These are phyloP conservation scores for Colletotrichum sp. DNA, from an alignment of 2,329 filamentous ascomycete species.

Conservation along the genomic window DNA sequence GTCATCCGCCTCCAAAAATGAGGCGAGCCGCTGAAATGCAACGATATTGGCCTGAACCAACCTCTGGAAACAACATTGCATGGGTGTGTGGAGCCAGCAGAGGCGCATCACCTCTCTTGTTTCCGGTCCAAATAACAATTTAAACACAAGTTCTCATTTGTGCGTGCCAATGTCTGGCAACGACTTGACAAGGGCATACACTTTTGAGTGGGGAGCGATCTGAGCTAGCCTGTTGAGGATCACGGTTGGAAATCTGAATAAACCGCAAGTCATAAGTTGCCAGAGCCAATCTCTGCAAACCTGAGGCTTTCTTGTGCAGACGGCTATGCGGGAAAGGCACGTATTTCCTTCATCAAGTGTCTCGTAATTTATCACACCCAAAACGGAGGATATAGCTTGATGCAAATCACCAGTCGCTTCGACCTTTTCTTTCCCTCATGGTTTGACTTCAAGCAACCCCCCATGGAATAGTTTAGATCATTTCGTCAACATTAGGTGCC, in stretches of 20 bases:
- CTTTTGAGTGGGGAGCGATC: neutral
- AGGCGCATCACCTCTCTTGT: accelerated
- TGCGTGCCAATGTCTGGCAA: neutral
- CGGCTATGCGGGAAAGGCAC: neutral
- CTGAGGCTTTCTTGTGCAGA: neutral
- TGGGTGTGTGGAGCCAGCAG: neutral
- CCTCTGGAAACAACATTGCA: neutral
- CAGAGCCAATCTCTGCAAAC: neutral
- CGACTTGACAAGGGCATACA: neutral
- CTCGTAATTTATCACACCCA: neutral
- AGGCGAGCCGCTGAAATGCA: neutral
- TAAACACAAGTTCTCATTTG: neutral
- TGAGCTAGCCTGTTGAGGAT: neutral
- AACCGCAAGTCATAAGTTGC: neutral
- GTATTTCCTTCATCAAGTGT: neutral
- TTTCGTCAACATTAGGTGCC: neutral
- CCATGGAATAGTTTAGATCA: too few relatives aligned
- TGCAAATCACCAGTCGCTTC: accelerated
- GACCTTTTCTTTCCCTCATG: too few relatives aligned
- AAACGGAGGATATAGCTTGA: neutral
- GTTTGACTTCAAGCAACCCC: too few relatives aligned
- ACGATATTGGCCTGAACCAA: neutral
- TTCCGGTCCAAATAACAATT: neutral
- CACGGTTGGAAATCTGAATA: accelerated
- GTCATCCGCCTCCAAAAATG: neutral